Evolutionary conservation across 2,329 filamentous ascomycete species (phyloP), one percentile per base, ranked within the genome.

Genomic region (Aspergillus spinulosporus): DNA sequence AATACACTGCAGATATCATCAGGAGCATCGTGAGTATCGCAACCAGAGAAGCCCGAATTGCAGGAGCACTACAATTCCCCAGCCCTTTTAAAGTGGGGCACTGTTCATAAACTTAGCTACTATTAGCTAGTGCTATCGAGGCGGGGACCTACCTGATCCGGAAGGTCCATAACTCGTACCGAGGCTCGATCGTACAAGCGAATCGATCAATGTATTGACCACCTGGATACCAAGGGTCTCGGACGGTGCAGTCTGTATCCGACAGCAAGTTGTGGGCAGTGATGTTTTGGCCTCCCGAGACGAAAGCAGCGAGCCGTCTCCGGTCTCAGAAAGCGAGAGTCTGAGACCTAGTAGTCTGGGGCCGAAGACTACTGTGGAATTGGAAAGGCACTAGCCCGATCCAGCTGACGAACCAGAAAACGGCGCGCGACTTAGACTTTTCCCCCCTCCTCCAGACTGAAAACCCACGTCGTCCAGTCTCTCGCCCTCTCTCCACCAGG

Each of bases 141-240:
- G 39, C 28, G 34, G 28, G 40, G 31, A 15, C 26, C 37, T 54
- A 15, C 52, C 52, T 36, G 43, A 54, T 54, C 28, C 46, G 45
- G 52, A 49, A 54, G 52, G 52, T 54, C 52, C 45, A n/a, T 49
- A 54, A 54, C 39, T 5, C 39, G 4, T 42, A 15, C 39, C 39
- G 14, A 42, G 39, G 15, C 39, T 15, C 39, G 5, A 15, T 9
- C 34, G 12, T 8, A 21, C 21, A 21, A 21, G 21, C 21, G 21
- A 21, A 21, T 21, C 21, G 21, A 21, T 21, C 21, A 21, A 21
- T 21, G 21, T 21, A 21, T 21, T 21, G 21, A 21, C 21, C 21
- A 21, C 21, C 21, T 21, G 21, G 21, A 21, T 21, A 21, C 21
- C 21, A 21, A 21, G 21, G 21, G 21, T 21, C 21, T 21, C 21